Evolutionary conservation across 768 basidiomycete species (phyloP).

Genomic region (Mycena floridula): DNA sequence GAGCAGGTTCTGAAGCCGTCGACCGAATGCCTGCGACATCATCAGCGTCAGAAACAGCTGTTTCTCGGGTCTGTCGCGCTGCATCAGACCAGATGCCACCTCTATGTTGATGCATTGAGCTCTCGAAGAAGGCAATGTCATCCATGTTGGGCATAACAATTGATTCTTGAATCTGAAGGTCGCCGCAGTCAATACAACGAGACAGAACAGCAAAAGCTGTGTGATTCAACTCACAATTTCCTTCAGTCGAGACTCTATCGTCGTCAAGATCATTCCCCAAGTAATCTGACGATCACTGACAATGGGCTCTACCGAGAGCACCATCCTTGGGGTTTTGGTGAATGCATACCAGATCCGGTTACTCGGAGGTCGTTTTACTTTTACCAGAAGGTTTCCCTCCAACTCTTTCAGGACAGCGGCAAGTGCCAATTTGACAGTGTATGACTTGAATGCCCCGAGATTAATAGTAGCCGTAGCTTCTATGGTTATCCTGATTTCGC

Average conservation of each 20-base stretch:
- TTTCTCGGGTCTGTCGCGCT: slow-evolving; percentile 31
- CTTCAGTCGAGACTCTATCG: slow-evolving; percentile 83
- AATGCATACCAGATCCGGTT: slow-evolving; percentile 97
- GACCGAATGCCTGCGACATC: no score
- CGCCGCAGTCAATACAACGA: slow-evolving; percentile 1
- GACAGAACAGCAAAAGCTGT: neutral
- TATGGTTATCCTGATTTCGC: slow-evolving; percentile 84
- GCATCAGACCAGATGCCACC: slow-evolving; percentile 92
- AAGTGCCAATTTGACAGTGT: slow-evolving; percentile 83
- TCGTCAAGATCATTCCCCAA: slow-evolving; percentile 86
- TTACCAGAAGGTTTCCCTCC: slow-evolving; percentile 86
- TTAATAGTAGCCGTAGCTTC: slow-evolving; percentile 87
- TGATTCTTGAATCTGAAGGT: slow-evolving; percentile 78
- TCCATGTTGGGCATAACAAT: slow-evolving; percentile 98
- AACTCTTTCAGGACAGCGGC: slow-evolving; percentile 85
- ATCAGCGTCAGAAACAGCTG: neutral
- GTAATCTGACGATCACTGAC: slow-evolving; percentile 93
- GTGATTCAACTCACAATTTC: slow-evolving; percentile 80
- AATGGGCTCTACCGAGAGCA: slow-evolving; percentile 85
- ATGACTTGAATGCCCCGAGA: slow-evolving; percentile 81
- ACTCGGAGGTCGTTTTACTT: slow-evolving; percentile 91
- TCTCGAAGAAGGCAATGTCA: slow-evolving; percentile 95
- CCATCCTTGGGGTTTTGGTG: slow-evolving; percentile 83
- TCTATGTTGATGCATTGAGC: slow-evolving; percentile 49
- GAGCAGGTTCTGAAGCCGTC: neutral